phyloP scores from a whole-genome alignment of 108 stramenopile species.

The Asterionellopsis glacialis region DNA sequence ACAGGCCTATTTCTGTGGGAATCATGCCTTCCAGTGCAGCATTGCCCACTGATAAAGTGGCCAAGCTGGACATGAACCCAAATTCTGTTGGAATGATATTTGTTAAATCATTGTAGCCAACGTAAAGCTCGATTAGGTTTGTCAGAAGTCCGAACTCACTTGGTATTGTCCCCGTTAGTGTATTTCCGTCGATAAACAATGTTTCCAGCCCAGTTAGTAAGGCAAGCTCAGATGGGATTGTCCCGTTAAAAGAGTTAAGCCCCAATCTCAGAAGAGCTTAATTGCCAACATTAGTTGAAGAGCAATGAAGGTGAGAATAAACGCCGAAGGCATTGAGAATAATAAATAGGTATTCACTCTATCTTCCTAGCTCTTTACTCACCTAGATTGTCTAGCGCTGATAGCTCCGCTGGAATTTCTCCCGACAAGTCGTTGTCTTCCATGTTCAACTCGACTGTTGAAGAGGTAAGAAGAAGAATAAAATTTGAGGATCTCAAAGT shows the following conservation, averaged over 20 bases:
- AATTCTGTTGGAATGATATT: slow-evolving; percentile 12
- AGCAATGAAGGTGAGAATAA: too few relatives aligned
- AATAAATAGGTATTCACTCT: too few relatives aligned
- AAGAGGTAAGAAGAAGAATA: too few relatives aligned
- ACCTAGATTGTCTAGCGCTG: too few relatives aligned
- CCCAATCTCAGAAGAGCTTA: not conserved
- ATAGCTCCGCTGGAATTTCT: too few relatives aligned
- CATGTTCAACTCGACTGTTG: too few relatives aligned
- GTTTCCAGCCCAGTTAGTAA: slow-evolving; percentile 21
- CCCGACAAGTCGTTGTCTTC: too few relatives aligned
- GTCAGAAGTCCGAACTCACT: slow-evolving; percentile 29
- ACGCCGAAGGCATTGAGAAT: too few relatives aligned
- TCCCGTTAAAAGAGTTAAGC: not conserved
- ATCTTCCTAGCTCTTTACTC: too few relatives aligned
- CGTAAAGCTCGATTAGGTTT: slow-evolving; percentile 49
- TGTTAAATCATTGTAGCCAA: slow-evolving; percentile 49
- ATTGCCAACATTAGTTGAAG: not conserved
- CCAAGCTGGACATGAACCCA: not conserved
- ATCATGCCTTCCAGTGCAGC: slow-evolving; percentile 24
- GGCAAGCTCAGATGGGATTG: not conserved
- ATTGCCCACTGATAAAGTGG: too few relatives aligned
- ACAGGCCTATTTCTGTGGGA: slow-evolving; percentile 42
- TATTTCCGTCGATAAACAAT: slow-evolving; percentile 37
- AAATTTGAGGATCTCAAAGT: too few relatives aligned
- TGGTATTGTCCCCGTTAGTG: slow-evolving; percentile 48